Percentiles rank a stretch among this genome's conserved stretches.
Evolutionary conservation across 2,329 filamentous ascomycete genomes (phyloP).

Genomic region (Gremmenia infestans): DNA sequence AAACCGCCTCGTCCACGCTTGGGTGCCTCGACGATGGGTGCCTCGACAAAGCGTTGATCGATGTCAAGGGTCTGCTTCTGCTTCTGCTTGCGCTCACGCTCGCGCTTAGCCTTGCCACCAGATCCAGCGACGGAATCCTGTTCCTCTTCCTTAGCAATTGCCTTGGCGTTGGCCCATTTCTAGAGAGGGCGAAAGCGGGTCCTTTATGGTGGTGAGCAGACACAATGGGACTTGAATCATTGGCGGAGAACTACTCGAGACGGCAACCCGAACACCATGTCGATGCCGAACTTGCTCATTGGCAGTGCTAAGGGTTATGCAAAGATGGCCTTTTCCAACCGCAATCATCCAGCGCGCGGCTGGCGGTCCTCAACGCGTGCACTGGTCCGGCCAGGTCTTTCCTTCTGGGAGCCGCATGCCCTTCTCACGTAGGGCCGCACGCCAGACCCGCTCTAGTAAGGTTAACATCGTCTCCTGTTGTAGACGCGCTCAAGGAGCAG

Average conservation of each 20-base stretch:
- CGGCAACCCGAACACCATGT: no score
- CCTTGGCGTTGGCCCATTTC: constrained; percentile 87
- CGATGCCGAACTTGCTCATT: no score
- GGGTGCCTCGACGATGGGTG: constrained; percentile 66
- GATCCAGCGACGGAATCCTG: constrained; percentile 73
- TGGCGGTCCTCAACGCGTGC: constrained; percentile 45
- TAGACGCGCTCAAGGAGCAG: constrained; percentile 41
- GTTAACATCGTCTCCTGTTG: constrained; percentile 36
- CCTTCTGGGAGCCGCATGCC: not conserved
- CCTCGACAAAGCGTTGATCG: constrained; percentile 76
- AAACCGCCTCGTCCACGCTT: constrained; percentile 49
- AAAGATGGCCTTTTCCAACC: no score
- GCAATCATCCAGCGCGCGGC: constrained; percentile 35
- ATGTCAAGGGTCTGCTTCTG: constrained; percentile 66
- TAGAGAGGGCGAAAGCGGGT: constrained; percentile 38
- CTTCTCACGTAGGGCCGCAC: constrained; percentile 46
- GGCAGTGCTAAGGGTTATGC: no score
- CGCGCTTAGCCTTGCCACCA: constrained; percentile 73
- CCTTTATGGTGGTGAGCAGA: no score
- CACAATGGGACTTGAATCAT: no score
- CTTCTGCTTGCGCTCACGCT: constrained; percentile 92
- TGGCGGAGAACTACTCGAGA: no score
- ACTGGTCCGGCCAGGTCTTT: constrained; percentile 3
- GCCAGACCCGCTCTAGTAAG: constrained; percentile 50
- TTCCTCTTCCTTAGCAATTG: constrained; percentile 56